Base-by-base conservation (phyloP, 306 rosid genomes). In the Vicia faba region DNA sequence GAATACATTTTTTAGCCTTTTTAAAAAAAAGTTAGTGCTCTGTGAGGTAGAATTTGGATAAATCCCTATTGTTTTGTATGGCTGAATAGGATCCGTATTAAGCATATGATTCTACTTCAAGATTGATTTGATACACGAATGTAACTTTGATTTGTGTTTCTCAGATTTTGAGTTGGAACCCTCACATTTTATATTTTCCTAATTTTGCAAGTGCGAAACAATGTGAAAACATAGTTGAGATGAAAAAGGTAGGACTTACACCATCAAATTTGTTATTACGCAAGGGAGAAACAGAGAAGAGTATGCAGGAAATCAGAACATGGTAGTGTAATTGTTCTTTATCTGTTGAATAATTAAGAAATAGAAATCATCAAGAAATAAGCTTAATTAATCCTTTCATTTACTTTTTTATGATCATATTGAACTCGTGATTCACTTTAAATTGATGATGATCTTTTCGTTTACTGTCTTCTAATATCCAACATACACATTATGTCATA, bases 91-190 rank as follows among this genome's bases (percentile, higher is more conserved):
- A 54, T 40, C 3, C 13, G 33, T 65, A 43, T 14, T 26, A 16
- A 44, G 70, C 64, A n/a, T n/a, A n/a, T n/a, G n/a, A n/a, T n/a
- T n/a, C n/a, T n/a, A 33, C 36, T 70, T 67, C 48, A 66, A 35
- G 58, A 39, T 53, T 59, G 69, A 71, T 76, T 73, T 55, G 63
- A 61, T 20, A 55, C 25, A 74, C 7, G 14, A 69, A 35, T 56
- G 69, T 73, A 19, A 31, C 29, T 33, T 44, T 20, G 69, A 63
- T 43, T 71, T 81, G 40, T 54, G 33, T 33, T 78, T 49, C 67
- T 40, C 68, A 90, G 99, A 76, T 90, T 67, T 85, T 93, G 82
- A 93, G 97, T 72, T 93, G 99, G 97, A 72, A 44, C 39, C 99
- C 97, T 8, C 91, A 92, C 18, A 88, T 96, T 11, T 61, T 86